Evolutionary conservation across 768 basidiomycete genomes (phyloP).

Genomic region (Macrolepiota dolichaula): DNA sequence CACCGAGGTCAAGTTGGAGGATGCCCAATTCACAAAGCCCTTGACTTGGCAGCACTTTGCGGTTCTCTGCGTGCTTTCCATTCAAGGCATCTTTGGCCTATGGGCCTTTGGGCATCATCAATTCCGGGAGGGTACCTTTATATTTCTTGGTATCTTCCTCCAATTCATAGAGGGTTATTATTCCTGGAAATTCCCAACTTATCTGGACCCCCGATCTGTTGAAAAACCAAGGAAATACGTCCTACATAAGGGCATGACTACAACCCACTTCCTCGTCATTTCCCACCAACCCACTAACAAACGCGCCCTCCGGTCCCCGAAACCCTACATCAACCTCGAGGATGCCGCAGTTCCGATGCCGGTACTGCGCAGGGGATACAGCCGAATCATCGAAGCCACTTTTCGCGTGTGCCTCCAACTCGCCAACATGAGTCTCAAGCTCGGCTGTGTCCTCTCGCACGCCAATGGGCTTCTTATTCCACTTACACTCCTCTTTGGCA

Average conservation of each 20-base stretch:
- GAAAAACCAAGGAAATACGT: not conserved
- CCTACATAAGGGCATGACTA: slow-evolving; percentile 9
- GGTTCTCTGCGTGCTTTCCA: not conserved
- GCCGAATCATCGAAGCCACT: not conserved
- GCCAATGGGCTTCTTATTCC: slow-evolving; percentile 4
- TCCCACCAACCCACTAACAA: not conserved
- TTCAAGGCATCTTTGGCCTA: not conserved
- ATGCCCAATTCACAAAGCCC: not conserved
- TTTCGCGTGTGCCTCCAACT: not conserved
- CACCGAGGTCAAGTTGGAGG: slow-evolving; percentile 1
- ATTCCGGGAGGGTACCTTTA: not conserved
- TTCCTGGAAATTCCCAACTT: not conserved
- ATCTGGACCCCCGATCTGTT: not conserved
- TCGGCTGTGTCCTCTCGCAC: not conserved
- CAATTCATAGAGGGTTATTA: slow-evolving; percentile 10
- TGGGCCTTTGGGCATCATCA: not conserved
- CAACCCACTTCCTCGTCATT: slow-evolving; percentile 7
- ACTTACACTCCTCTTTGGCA: slow-evolving; percentile 7
- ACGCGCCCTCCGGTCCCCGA: not conserved
- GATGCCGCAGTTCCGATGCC: slow-evolving; percentile 4
- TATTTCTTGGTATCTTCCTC: not conserved
- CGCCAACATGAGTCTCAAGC: not conserved
- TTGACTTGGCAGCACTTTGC: slow-evolving; percentile 7
- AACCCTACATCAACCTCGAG: slow-evolving; percentile 2
- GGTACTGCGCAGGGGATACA: slow-evolving; percentile 1